These are phyloP conservation scores for Anthostomella pinea DNA, from an alignment of 2,329 filamentous ascomycete genomes.

Conservation along the genomic window DNA sequence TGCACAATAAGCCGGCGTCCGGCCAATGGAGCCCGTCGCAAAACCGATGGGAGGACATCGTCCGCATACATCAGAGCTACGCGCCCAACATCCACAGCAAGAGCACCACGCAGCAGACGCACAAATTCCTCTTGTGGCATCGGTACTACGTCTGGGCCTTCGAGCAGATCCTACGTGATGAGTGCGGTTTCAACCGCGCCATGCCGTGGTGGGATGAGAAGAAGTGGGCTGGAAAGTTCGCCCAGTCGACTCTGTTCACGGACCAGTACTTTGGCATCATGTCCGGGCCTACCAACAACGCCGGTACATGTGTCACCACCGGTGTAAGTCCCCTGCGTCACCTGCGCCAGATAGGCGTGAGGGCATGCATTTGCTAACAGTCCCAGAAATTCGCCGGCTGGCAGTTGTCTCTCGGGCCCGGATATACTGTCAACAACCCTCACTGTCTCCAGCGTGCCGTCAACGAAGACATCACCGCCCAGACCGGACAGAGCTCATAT, in stretches of 20 bases:
- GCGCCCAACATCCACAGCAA: constrained; percentile 32
- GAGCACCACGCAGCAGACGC: constrained; percentile 27
- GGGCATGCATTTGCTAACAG: constrained; percentile 4
- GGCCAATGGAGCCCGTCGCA: constrained; percentile 23
- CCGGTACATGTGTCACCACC: constrained; percentile 26
- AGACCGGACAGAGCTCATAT: constrained; percentile 25
- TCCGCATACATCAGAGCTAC: constrained; percentile 31
- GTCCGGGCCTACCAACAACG: constrained; percentile 22
- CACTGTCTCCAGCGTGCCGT: constrained; percentile 34
- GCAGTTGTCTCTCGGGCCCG: constrained; percentile 24
- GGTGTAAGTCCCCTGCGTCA: constrained; percentile 20
- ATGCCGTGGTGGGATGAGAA: constrained; percentile 36
- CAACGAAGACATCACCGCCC: constrained; percentile 25
- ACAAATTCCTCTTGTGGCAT: constrained; percentile 34
- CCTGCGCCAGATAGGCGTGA: neutral
- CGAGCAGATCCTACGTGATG: constrained; percentile 30
- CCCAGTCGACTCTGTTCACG: constrained; percentile 28
- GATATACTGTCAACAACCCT: constrained; percentile 24
- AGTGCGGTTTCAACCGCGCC: constrained; percentile 32
- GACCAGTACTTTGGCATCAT: constrained; percentile 29
- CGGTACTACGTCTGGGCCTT: constrained; percentile 32
- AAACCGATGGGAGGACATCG: constrained; percentile 34
- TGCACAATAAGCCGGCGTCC: constrained; percentile 25
- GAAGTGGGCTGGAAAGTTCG: constrained; percentile 31
- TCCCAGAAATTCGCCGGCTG: constrained; percentile 24